Base-by-base conservation (phyloP, 2,329 filamentous ascomycete species). In the Fusarium zealandicum region DNA sequence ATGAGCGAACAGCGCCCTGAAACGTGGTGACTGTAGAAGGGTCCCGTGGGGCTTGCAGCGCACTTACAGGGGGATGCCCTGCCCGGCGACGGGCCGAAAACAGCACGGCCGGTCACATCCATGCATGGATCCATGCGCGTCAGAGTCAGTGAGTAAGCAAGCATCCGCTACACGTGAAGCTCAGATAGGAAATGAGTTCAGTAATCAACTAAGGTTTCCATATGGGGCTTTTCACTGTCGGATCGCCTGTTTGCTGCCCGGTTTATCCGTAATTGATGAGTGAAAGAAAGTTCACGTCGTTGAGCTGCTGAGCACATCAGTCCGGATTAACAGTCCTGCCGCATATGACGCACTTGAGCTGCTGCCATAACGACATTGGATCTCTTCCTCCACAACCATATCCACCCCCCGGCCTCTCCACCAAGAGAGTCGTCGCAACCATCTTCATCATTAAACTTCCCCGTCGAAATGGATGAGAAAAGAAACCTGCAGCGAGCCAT, bases 391-490 rank as follows among this genome's bases (percentile, higher is more conserved):
- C 50, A 43, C 49, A 47, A 48, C 37, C 28, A 33, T 13, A 59
- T 44, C 49, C 36, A 37, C 25, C 30, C 30, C 50, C 36, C 20
- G 35, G 41, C 33, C 45, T 56, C 46, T 57, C 48, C 42, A 38
- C 35, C 42, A 44, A 45, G 12, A 27, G 13, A 42, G 37, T 12
- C 22, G 8, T 22, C 17, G n/a, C 35, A 51, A 13, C 31, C 14
- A 46, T 43, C 40, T 27, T 39, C 25, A 51, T 22, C 30, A 42
- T 32, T 45, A 49, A 18, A 25, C n/a, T n/a, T 38, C 32, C 43
- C 43, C 31, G 35, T 47, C 48, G 50, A 36, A 49, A 73, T 73
- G 71, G 69, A 73, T 38, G 71, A 73, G 58, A 73, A 73, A 61
- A 47, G 43, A 44, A 30, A 43, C 28, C 20, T 55, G 25, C 54